Percentiles rank a stretch among this genome's conserved stretches.
phyloP scores from a whole-genome alignment of 2,329 filamentous ascomycete species.

The Ophiostoma australiae region DNA sequence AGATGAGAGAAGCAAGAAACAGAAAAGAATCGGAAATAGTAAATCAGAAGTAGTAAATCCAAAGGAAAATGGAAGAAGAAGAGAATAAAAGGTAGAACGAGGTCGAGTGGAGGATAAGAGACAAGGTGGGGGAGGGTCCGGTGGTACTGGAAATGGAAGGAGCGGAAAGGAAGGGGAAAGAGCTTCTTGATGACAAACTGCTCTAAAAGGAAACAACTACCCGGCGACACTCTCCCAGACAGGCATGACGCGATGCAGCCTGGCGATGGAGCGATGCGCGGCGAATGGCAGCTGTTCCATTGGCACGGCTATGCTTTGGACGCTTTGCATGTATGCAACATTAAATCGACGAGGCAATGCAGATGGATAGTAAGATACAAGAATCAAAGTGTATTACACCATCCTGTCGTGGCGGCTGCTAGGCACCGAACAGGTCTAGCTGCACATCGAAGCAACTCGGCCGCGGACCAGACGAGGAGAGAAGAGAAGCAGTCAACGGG shows the following conservation, averaged over 20 bases:
- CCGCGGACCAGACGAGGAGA: neutral
- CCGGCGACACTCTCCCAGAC: neutral
- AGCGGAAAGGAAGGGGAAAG: neutral
- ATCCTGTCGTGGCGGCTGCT: neutral
- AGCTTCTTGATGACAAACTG: neutral
- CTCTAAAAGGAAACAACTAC: neutral
- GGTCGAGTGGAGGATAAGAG: neutral
- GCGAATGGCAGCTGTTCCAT: neutral
- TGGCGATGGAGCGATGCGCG: constrained; percentile 21
- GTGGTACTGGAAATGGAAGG: neutral
- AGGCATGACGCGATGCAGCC: constrained; percentile 22
- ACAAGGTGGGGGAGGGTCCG: constrained; percentile 1
- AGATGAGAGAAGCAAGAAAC: neutral
- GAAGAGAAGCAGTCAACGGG: too few species aligned
- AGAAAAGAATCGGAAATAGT: neutral
- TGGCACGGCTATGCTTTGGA: neutral
- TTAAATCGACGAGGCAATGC: neutral
- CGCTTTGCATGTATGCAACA: neutral
- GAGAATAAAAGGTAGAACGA: neutral
- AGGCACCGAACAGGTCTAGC: neutral
- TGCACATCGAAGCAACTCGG: neutral
- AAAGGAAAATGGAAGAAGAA: neutral
- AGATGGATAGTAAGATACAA: neutral
- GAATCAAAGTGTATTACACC: neutral
- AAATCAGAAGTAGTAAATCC: too few species aligned